Evolutionary conservation across 495 filamentous ascomycete genomes (phyloP), one percentile per base, ranked within the genome.

Genomic region (Evansstolkia leycettana): DNA sequence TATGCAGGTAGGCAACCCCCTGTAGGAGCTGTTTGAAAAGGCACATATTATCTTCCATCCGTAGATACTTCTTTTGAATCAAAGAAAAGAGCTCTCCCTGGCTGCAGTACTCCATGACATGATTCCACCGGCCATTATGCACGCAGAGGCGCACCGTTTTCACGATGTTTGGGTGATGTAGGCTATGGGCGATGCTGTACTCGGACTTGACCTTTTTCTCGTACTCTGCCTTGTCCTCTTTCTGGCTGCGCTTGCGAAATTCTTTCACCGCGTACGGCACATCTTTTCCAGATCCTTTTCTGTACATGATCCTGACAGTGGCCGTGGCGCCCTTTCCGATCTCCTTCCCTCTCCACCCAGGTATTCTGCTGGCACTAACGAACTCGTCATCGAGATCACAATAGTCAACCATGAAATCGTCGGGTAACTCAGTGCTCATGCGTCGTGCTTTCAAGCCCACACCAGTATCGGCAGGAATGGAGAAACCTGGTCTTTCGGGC

Each of bases 51-150:
- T 81, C 75, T 1, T 72, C 64, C 2, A 58, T 54, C 20, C 54
- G 65, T 33, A 86, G 70, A 45, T 78, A 76, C 30, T 68, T 64
- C 41, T 73, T 72, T 36, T 70, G 64, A 17, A 85, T 74, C n/a
- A 85, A 50, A 33, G 61, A 62, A 50, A 73, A 82, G 7, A 89
- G 62, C 47, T 89, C 83, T 14, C 82, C 82, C 32, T 77, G 67
- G 5, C 65, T 58, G 59, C 83, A 89, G 42, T 77, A 87, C 50
- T 89, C 82, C 83, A 89, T 89, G 35, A 87, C 82, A 49, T 86
- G 79, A 49, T 80, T 81, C 78, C 78, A 86, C 20, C 73, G 69
- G 14, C 60, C 63, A 18, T 65, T 64, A 43, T 80, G 64, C 18
- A 65, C 74, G 55, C 82, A 84, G 11, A 89, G 57, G 7, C 75